Evolutionary conservation across 75 land plant species (phyloP), one percentile per base, ranked within the genome.

Genomic region (Cupressus sempervirens): DNA sequence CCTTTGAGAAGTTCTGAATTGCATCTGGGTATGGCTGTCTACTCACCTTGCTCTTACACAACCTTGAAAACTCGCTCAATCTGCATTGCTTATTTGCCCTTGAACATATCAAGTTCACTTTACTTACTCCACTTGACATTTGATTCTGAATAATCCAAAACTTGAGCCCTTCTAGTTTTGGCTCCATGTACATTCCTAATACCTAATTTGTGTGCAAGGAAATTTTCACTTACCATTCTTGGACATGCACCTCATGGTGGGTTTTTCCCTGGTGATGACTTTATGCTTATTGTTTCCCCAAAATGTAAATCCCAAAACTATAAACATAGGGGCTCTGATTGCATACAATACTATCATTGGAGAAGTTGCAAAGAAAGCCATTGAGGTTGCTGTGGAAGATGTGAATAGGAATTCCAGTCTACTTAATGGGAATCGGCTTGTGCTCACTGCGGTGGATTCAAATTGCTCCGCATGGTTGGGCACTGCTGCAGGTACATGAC

Each of bases 311-410:
- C 82, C 82, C 15, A 30, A 87, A 9, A n/a, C 29, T 12, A 38
- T 87, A 38, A 75, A 87, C 38, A 87, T 87, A 18, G 88, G 88
- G 18, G 67, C 82, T 26, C 82, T 87, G 26, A 10, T 87, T 54
- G 87, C 86, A 72, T 75, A 83, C 18, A 68, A 87, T 74, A 73
- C 87, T 2, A 34, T 11, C 7, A 76, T 85, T 52, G 88, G 88
- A 36, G 53, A 70, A 15, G 50, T 52, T 45, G 88, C 87, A 35
- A 74, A 36, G 45, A 48, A 13, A 18, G 82, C 87, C 30, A 87
- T 84, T 34, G 79, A 87, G 76, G 35, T 87, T 14, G 88, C 87
- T 8, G 48, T 87, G 70, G 87, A 86, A n/a, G 88, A 87, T 56
- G 75, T 87, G 30, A 87, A 87, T 45, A 36, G 26, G 46, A 30